Percentiles rank a stretch among this genome's conserved stretches.
These are phyloP conservation scores for Fusarium brachygibbosum DNA, from an alignment of 2,329 filamentous ascomycete species.

Conservation along the genomic window DNA sequence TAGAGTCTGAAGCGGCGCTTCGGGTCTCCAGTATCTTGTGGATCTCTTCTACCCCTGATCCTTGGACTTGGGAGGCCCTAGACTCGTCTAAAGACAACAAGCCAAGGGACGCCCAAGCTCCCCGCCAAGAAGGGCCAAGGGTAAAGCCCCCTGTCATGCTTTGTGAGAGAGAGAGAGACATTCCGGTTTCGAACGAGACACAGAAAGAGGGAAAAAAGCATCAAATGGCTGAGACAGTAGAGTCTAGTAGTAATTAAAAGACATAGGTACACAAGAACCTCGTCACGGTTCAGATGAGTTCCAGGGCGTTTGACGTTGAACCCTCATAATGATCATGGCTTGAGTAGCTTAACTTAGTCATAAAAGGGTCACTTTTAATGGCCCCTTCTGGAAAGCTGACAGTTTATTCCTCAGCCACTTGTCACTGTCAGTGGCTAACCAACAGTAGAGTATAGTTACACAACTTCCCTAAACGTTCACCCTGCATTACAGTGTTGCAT, in stretches of 20 bases:
- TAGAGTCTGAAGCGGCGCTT: slow-evolving; percentile 31
- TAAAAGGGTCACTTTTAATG: background rate
- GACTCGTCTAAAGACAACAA: slow-evolving; percentile 3
- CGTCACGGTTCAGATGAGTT: slow-evolving; percentile 30
- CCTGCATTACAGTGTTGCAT: background rate
- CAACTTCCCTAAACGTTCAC: background rate
- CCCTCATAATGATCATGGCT: background rate
- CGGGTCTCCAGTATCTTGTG: slow-evolving; percentile 39
- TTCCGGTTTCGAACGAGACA: slow-evolving; percentile 37
- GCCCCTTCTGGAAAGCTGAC: slow-evolving; percentile 10
- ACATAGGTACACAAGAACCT: background rate
- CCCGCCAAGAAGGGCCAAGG: slow-evolving; percentile 37
- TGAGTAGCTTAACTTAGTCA: no score
- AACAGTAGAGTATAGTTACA: background rate
- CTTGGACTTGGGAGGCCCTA: background rate
- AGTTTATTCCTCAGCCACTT: slow-evolving; percentile 17
- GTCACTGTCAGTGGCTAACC: background rate
- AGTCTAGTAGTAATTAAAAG: no score
- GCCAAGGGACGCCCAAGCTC: slow-evolving; percentile 27
- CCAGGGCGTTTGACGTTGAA: slow-evolving; percentile 1
- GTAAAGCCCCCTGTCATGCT: slow-evolving; percentile 16
- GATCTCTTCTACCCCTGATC: slow-evolving; percentile 39
- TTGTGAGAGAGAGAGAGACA: slow-evolving; percentile 5
- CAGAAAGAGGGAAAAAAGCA: slow-evolving; percentile 12
- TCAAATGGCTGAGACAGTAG: slow-evolving; percentile 32